Percentiles rank a stretch among this genome's conserved stretches.
Evolutionary conservation across 805 yeast genomes (phyloP).

Genomic region (Lipomyces yamanashiensis): DNA sequence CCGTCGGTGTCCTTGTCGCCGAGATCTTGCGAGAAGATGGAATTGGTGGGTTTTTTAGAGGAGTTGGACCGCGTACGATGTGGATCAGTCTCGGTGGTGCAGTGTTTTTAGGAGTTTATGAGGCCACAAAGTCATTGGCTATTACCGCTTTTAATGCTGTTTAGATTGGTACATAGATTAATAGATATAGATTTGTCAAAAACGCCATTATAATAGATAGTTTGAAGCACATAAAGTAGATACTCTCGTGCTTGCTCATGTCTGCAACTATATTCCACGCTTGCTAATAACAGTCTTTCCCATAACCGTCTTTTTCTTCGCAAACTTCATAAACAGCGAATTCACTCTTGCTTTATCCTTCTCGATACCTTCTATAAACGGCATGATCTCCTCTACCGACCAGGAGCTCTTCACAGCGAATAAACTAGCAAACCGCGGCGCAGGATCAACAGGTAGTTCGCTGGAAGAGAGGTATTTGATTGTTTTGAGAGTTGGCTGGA

Average conservation of each 20-base stretch:
- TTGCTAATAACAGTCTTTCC: constrained; percentile 27
- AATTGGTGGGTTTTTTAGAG: constrained; percentile 68
- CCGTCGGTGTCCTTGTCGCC: constrained; percentile 54
- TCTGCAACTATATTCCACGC: constrained; percentile 31
- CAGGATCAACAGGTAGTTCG: constrained; percentile 56
- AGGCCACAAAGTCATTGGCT: constrained; percentile 48
- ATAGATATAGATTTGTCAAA: neutral
- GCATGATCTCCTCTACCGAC: constrained; percentile 65
- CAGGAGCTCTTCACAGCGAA: constrained; percentile 62
- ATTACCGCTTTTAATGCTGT: neutral
- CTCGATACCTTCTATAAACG: constrained; percentile 66
- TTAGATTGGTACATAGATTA: neutral
- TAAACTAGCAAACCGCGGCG: constrained; percentile 55
- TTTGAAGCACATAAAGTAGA: too few relatives aligned
- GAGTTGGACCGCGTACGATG: constrained; percentile 92
- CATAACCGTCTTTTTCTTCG: constrained; percentile 53
- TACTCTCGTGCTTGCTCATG: too few relatives aligned
- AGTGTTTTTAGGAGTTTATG: constrained; percentile 92
- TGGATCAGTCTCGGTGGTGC: constrained; percentile 99
- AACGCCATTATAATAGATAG: too few relatives aligned
- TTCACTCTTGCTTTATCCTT: constrained; percentile 59
- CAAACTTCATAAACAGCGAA: constrained; percentile 64
- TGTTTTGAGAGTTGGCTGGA: constrained; percentile 51
- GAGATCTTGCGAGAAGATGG: constrained; percentile 76
- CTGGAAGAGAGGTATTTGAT: constrained; percentile 58